Percentiles rank a stretch among this genome's conserved stretches.
phyloP scores from a whole-genome alignment of 2,329 filamentous ascomycete genomes.

The Cladosporium sp. region DNA sequence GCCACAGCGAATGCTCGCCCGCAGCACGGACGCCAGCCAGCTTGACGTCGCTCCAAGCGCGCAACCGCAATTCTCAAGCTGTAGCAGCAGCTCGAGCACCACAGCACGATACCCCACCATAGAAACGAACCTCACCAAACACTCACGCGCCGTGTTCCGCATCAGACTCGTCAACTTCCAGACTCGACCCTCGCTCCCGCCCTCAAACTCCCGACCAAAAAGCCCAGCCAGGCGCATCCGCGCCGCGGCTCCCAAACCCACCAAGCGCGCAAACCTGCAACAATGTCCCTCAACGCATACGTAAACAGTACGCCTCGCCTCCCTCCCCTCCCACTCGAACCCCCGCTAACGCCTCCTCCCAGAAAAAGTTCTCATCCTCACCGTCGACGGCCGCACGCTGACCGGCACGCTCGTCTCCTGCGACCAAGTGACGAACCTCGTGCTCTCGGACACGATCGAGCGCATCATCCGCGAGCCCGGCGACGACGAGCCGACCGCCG shows the following conservation, averaged over 20 bases:
- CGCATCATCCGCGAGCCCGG: conserved; percentile 83
- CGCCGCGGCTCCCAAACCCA: background rate
- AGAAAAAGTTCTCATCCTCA: conserved; percentile 92
- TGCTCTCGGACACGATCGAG: conserved; percentile 76
- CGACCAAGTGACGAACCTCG: conserved; percentile 89
- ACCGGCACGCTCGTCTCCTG: conserved; percentile 73
- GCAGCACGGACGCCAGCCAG: too few relatives aligned
- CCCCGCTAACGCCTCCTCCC: background rate
- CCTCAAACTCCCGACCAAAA: background rate
- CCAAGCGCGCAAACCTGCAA: background rate
- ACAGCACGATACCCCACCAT: background rate
- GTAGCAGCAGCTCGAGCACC: background rate
- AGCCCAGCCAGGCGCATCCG: conserved; percentile 1
- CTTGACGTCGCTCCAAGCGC: too few relatives aligned
- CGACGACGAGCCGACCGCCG: conserved; percentile 71
- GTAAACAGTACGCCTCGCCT: conserved; percentile 32
- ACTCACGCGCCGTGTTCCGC: too few relatives aligned
- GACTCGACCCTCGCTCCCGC: background rate
- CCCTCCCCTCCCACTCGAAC: background rate
- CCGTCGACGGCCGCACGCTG: conserved; percentile 78
- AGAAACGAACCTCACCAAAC: background rate
- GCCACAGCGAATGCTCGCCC: too few relatives aligned
- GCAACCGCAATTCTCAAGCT: too few relatives aligned
- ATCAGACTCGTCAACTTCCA: too few relatives aligned
- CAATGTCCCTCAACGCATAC: conserved; percentile 39